These are phyloP conservation scores for Pyrenula massariospora DNA, from an alignment of 495 filamentous ascomycete genomes.

Conservation along the genomic window DNA sequence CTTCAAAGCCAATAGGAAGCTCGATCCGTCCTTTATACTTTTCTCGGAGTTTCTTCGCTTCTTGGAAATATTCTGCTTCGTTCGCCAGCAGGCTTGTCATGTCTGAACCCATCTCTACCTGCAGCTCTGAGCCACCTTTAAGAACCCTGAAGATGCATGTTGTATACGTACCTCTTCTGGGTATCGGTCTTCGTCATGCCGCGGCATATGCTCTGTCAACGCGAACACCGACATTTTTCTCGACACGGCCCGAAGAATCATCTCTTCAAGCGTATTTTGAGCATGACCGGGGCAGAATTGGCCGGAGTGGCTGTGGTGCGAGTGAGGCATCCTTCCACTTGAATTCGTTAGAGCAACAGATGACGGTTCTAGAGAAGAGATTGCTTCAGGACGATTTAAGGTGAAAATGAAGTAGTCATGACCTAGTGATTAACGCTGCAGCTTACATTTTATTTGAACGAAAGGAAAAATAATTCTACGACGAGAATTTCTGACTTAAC, in stretches of 20 bases:
- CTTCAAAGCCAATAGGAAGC: slow-evolving; percentile 83
- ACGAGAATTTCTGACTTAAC: no score
- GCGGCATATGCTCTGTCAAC: slow-evolving; percentile 95
- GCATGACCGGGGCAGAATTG: slow-evolving; percentile 93
- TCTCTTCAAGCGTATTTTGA: slow-evolving; percentile 67
- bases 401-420: no score
- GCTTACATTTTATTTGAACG: no score
- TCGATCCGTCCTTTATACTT: slow-evolving; percentile 61
- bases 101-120: neutral
- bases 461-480: no score
- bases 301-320: slow-evolving; percentile 97
- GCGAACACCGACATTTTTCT: slow-evolving; percentile 71
- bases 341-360: no score
- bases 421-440: no score
- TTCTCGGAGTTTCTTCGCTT: slow-evolving; percentile 58
- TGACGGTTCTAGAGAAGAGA: no score
- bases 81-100: slow-evolving; percentile 32
- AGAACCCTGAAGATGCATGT: slow-evolving; percentile 10
- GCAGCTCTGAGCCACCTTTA: neutral
- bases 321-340: slow-evolving; percentile 64
- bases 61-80: slow-evolving; percentile 58
- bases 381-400: no score
- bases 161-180: slow-evolving; percentile 67
- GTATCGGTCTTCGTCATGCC: slow-evolving; percentile 65
- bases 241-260: slow-evolving; percentile 68